A percentile compares a stretch with the other conserved stretches of the same genome.
These are phyloP conservation scores for Posidonia australis DNA, from an alignment of 106 monocot species.

Conservation along the genomic window DNA sequence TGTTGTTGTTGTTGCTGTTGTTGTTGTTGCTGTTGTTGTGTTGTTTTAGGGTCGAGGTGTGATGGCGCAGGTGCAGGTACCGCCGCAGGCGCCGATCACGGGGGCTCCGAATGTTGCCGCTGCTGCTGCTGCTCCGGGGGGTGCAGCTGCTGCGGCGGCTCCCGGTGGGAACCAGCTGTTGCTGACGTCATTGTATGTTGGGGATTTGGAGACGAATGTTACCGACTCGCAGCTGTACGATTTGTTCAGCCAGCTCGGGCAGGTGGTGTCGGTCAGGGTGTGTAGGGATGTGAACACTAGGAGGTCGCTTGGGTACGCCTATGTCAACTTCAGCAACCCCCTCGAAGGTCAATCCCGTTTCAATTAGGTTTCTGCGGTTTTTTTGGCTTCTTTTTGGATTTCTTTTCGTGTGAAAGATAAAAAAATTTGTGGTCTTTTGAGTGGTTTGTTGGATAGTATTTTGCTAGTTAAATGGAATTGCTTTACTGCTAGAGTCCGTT, in stretches of 20 bases:
- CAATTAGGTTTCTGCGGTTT: no score
- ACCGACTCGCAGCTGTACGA: constrained; percentile 74
- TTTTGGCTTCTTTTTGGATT: no score
- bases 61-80: constrained; percentile 16
- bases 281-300: constrained; percentile 65
- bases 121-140: background rate
- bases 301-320: constrained; percentile 80
- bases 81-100: constrained; percentile 8
- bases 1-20: no score
- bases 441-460: no score
- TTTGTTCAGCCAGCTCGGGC: constrained; percentile 52
- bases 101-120: background rate
- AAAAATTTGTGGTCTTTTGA: no score
- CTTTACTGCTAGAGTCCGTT: no score
- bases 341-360: constrained; percentile 39
- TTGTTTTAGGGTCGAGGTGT: no score
- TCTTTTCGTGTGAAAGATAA: no score
- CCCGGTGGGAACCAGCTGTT: background rate
- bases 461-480: no score
- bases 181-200: constrained; percentile 56
- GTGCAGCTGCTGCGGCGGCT: background rate
- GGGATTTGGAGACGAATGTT: constrained; percentile 65
- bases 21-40: no score
- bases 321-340: constrained; percentile 67
- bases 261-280: constrained; percentile 68